A percentile compares a stretch with the other conserved stretches of the same genome.
Conservation (phyloP, 2,329 filamentous ascomycete species). For the Cryoendolithus antarcticus region DNA sequence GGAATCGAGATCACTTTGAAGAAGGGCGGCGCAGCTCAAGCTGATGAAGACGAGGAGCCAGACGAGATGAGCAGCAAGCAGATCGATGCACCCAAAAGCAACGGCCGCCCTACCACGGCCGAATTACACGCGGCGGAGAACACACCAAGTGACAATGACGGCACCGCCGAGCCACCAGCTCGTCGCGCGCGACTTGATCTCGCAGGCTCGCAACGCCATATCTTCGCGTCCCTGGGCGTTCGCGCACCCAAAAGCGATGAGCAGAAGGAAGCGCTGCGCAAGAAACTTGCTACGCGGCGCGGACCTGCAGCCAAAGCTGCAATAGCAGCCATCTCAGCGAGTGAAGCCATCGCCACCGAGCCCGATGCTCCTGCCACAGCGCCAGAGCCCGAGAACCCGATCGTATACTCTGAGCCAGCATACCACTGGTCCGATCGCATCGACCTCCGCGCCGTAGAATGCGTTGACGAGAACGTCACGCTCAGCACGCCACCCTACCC, state of each 20-base stretch:
- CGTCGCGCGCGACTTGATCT: constrained; percentile 41
- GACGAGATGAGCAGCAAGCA: constrained; percentile 9
- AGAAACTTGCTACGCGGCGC: constrained; percentile 32
- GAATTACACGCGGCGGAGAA: neutral
- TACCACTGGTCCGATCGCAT: constrained; percentile 58
- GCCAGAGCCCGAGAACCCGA: constrained; percentile 32
- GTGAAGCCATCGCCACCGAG: constrained; percentile 5
- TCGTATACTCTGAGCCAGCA: neutral
- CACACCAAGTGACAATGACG: neutral
- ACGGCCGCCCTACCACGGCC: neutral
- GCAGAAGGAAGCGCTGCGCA: constrained; percentile 52
- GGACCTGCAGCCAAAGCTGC: constrained; percentile 1
- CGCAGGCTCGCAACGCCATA: constrained; percentile 51
- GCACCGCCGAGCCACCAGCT: constrained; percentile 3
- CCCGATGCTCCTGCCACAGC: constrained; percentile 30
- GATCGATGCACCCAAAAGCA: neutral
- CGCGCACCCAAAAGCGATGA: constrained; percentile 55
- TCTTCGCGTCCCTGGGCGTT: constrained; percentile 62
- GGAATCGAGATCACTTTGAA: constrained; percentile 35
- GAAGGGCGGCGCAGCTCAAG: constrained; percentile 2
- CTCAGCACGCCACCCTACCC: constrained; percentile 75
- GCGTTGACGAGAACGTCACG: constrained; percentile 54
- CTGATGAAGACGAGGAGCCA: constrained; percentile 11
- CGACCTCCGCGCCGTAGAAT: constrained; percentile 69
- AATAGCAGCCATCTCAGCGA: constrained; percentile 3